phyloP scores from a whole-genome alignment of 441 rosid species.

The Manihot esculenta region DNA sequence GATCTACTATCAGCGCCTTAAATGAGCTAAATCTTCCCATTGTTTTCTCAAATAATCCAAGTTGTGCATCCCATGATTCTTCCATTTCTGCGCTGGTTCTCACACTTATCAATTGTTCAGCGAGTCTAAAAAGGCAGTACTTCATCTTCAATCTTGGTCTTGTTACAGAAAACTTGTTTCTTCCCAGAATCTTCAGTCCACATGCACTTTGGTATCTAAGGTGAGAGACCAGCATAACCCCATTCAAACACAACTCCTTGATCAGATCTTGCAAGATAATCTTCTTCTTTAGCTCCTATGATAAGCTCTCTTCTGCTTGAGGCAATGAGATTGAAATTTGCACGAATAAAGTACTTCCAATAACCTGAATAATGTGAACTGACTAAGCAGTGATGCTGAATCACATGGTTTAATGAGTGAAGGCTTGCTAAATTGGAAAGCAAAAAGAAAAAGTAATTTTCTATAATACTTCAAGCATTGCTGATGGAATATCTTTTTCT shows the following conservation, averaged over 20 bases:
- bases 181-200: conserved; percentile 1
- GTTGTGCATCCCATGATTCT: neutral
- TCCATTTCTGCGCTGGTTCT: neutral
- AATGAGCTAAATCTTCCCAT: conserved; percentile 7
- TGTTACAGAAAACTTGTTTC: conserved; percentile 11
- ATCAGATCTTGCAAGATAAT: conserved; percentile 16
- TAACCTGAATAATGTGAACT: conserved; percentile 11
- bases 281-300: conserved; percentile 11
- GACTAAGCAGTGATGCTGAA: conserved; percentile 23
- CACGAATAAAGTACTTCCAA: neutral
- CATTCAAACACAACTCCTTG: conserved; percentile 19
- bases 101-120: neutral
- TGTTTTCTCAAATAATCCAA: conserved; percentile 5
- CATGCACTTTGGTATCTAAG: conserved; percentile 8
- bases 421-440: conserved; percentile 19
- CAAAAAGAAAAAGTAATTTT: conserved; percentile 13
- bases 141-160: conserved; percentile 7
- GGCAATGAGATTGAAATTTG: neutral
- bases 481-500: conserved; percentile 4
- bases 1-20: conserved; percentile 10
- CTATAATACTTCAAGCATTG: conserved; percentile 15
- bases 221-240: neutral
- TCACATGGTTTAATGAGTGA: conserved; percentile 12
- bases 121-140: conserved; percentile 10
- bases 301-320: conserved; percentile 11